A percentile compares a stretch with the other conserved stretches of the same genome.
phyloP scores from a whole-genome alignment of 352 stramenopile species.

The Globisporangium middletonii region DNA sequence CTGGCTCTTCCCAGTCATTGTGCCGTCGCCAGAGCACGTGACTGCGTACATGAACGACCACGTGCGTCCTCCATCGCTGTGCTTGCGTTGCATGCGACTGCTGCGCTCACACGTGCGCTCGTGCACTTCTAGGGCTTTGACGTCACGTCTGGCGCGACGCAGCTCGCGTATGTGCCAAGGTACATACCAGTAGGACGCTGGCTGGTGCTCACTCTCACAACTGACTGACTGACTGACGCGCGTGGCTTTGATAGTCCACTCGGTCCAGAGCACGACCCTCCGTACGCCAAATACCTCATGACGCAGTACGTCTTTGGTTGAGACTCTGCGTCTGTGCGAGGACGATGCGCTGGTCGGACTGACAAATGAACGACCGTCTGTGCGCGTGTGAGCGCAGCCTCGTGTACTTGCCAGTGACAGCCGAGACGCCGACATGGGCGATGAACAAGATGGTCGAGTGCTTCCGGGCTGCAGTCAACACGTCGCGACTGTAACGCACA shows the following conservation, averaged over 20 bases:
- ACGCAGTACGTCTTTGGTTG: conserved; percentile 31
- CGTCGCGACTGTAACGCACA: conserved; percentile 18
- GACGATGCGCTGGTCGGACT: not conserved
- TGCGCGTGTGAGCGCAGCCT: conserved; percentile 23
- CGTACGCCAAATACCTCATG: conserved; percentile 70
- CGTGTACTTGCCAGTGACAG: conserved; percentile 72
- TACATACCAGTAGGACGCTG: conserved; percentile 11
- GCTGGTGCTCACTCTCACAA: not conserved
- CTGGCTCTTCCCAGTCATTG: conserved; percentile 77
- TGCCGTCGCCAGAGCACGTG: conserved; percentile 44
- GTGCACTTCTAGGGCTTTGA: conserved; percentile 53
- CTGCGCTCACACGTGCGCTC: not conserved
- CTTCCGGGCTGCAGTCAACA: conserved; percentile 42
- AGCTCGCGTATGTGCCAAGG: conserved; percentile 66
- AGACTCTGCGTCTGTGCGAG: not conserved
- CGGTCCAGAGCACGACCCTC: conserved; percentile 44
- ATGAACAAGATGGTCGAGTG: conserved; percentile 73
- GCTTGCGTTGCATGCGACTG: not conserved
- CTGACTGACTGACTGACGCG: no score
- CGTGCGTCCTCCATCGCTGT: conserved; percentile 19
- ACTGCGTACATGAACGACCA: conserved; percentile 69
- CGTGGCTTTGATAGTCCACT: not conserved
- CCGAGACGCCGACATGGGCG: conserved; percentile 71
- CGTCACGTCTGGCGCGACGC: conserved; percentile 69
- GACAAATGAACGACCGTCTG: not conserved